Conservation (phyloP, 1,284 basidiomycete species). For the Gomphus bonarii region DNA sequence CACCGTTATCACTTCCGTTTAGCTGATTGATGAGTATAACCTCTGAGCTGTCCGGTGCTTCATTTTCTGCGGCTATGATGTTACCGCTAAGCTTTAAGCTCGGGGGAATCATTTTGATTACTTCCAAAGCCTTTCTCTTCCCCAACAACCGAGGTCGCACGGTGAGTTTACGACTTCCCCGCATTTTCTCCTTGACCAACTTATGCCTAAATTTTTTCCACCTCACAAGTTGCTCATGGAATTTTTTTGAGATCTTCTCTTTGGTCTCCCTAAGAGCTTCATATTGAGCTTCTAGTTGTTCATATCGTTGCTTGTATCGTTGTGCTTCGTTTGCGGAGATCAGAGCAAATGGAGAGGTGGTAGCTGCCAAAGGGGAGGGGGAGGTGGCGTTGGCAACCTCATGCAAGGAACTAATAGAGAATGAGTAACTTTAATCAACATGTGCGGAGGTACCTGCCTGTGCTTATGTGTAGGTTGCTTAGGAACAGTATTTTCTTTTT, state of each 20-base stretch:
- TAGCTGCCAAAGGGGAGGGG: not conserved
- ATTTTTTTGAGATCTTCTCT: constrained; percentile 31
- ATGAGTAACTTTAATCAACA: not conserved
- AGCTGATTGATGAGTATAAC: not conserved
- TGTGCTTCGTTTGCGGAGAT: not conserved
- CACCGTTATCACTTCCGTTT: not conserved
- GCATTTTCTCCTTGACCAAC: constrained; percentile 28
- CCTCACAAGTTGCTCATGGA: constrained; percentile 37
- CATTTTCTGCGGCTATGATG: not conserved
- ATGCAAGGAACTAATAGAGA: not conserved
- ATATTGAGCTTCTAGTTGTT: constrained; percentile 22
- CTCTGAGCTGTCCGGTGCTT: not conserved
- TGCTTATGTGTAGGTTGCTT: not conserved
- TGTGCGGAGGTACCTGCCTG: not conserved
- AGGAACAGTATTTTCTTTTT: not conserved
- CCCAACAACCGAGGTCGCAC: not conserved
- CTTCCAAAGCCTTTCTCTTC: not conserved
- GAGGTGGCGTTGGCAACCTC: not conserved
- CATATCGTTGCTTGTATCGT: constrained; percentile 13
- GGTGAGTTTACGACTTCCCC: constrained; percentile 5
- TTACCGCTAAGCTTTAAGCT: not conserved
- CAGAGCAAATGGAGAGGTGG: not conserved
- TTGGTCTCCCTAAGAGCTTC: constrained; percentile 30
- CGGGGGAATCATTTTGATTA: not conserved
- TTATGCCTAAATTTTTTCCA: constrained; percentile 37